These are phyloP conservation scores for Multifurca ochricompacta DNA, from an alignment of 768 basidiomycete genomes.

Conservation along the genomic window DNA sequence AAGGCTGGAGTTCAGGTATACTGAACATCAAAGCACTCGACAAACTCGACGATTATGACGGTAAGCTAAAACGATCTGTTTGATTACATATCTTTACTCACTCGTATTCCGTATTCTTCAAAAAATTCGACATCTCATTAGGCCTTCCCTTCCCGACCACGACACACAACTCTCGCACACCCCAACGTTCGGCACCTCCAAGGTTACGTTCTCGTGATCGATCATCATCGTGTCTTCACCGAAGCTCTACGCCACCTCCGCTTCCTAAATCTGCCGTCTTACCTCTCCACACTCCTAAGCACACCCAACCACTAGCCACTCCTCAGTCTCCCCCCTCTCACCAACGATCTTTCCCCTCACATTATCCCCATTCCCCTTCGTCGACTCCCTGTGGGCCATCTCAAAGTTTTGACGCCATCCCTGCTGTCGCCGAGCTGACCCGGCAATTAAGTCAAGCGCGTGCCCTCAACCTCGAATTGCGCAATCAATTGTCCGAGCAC, in stretches of 20 bases:
- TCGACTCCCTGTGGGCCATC: slow-evolving; percentile 31
- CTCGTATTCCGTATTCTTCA: too few species aligned
- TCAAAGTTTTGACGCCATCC: slow-evolving; percentile 46
- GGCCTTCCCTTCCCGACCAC: slow-evolving; percentile 23
- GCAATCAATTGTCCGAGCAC: slow-evolving; percentile 54
- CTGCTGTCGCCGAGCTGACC: slow-evolving; percentile 65
- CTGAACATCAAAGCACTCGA: slow-evolving; percentile 69
- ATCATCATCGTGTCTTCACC: slow-evolving; percentile 24
- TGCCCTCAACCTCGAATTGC: slow-evolving; percentile 56
- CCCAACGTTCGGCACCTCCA: slow-evolving; percentile 41
- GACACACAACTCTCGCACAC: slow-evolving; percentile 13
- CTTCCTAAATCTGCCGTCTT: slow-evolving; percentile 76
- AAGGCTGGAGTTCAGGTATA: slow-evolving; percentile 72
- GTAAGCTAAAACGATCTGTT: slow-evolving; percentile 35
- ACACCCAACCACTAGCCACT: slow-evolving; percentile 23
- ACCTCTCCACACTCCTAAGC: slow-evolving; percentile 60
- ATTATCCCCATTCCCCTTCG: slow-evolving; percentile 7
- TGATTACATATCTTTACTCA: slow-evolving; percentile 26
- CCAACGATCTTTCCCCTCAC: slow-evolving; percentile 16
- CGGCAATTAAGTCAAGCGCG: slow-evolving; percentile 63
- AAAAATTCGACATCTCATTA: not conserved
- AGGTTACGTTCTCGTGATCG: slow-evolving; percentile 38
- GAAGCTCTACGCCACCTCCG: slow-evolving; percentile 75
- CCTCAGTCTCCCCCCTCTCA: slow-evolving; percentile 15
- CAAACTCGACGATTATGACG: slow-evolving; percentile 56